These are phyloP conservation scores for Mallotus japonicus DNA, from an alignment of 441 rosid species.

Conservation along the genomic window DNA sequence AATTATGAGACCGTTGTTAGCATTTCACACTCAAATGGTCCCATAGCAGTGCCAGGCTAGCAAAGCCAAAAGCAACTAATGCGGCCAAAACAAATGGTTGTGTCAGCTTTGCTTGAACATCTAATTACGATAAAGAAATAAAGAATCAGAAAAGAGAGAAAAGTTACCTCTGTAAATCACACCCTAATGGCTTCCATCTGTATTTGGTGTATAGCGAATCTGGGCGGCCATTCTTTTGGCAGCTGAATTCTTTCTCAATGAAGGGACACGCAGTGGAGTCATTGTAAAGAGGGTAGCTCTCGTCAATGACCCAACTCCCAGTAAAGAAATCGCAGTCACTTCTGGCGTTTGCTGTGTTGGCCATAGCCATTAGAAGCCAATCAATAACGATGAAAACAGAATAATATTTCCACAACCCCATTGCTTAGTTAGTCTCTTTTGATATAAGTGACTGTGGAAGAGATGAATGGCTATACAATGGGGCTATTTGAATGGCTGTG, in stretches of 20 bases:
- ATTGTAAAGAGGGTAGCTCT: slow-evolving; percentile 58
- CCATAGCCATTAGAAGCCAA: slow-evolving; percentile 13
- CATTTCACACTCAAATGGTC: too few relatives aligned
- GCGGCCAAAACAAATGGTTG: too few relatives aligned
- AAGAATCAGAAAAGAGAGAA: neutral
- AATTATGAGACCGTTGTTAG: too few relatives aligned
- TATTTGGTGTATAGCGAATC: slow-evolving; percentile 56
- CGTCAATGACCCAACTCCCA: slow-evolving; percentile 65
- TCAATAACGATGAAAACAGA: neutral
- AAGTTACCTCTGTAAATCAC: slow-evolving; percentile 52
- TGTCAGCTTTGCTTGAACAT: neutral
- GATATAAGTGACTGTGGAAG: too few relatives aligned
- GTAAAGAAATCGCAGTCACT: slow-evolving; percentile 48
- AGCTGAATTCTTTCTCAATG: slow-evolving; percentile 65
- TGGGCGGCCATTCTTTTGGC: slow-evolving; percentile 78
- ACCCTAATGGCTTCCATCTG: slow-evolving; percentile 73
- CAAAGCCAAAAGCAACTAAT: neutral
- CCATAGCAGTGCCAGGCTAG: neutral
- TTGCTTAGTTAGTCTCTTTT: neutral
- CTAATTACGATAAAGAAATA: neutral
- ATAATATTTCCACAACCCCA: neutral
- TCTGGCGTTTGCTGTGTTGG: slow-evolving; percentile 12
- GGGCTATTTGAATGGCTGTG: too few relatives aligned
- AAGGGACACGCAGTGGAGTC: slow-evolving; percentile 54
- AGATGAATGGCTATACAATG: too few relatives aligned